Evolutionary conservation across 1,139 yeast genomes (phyloP).

Genomic region (Meyerozyma guilliermondii): DNA sequence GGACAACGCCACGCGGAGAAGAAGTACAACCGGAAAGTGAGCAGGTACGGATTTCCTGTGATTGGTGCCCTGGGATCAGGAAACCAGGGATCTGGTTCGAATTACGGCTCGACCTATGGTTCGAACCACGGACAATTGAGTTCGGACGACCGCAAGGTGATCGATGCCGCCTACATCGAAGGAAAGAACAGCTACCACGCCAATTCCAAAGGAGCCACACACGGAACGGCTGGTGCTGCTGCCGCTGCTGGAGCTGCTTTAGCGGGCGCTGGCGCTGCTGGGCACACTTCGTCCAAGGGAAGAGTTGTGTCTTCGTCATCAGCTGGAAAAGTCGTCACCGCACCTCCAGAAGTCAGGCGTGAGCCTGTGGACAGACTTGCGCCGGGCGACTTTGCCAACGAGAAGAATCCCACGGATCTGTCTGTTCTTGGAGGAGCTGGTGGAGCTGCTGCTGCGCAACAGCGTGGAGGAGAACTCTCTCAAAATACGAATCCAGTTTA

Average conservation of each 20-base stretch:
- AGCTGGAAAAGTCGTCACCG: constrained; percentile 26
- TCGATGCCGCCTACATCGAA: constrained; percentile 1
- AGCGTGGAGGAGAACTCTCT: constrained; percentile 3
- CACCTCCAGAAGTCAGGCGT: constrained; percentile 27
- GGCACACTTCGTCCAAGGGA: constrained; percentile 23
- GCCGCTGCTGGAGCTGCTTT: constrained; percentile 10
- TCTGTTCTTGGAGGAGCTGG: constrained; percentile 11
- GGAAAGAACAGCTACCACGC: constrained; percentile 2
- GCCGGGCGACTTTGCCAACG: constrained; percentile 31
- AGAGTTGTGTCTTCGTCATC: constrained; percentile 16
- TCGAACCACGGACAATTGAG: neutral
- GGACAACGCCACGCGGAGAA: constrained; percentile 18
- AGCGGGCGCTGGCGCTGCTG: constrained; percentile 23
- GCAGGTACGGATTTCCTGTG: constrained; percentile 3
- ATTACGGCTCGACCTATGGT: constrained; percentile 2
- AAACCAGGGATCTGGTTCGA: no score
- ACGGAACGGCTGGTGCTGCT: constrained; percentile 3
- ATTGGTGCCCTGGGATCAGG: constrained; percentile 3
- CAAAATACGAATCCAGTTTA: constrained; percentile 23
- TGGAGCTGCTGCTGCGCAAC: constrained; percentile 4
- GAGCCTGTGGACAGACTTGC: constrained; percentile 23
- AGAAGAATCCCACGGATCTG: constrained; percentile 26
- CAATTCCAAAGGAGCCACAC: constrained; percentile 2
- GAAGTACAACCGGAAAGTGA: constrained; percentile 6
- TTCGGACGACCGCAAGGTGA: neutral